These are phyloP conservation scores for Suillus bovinus DNA, from an alignment of 768 basidiomycete species.

Conservation along the genomic window DNA sequence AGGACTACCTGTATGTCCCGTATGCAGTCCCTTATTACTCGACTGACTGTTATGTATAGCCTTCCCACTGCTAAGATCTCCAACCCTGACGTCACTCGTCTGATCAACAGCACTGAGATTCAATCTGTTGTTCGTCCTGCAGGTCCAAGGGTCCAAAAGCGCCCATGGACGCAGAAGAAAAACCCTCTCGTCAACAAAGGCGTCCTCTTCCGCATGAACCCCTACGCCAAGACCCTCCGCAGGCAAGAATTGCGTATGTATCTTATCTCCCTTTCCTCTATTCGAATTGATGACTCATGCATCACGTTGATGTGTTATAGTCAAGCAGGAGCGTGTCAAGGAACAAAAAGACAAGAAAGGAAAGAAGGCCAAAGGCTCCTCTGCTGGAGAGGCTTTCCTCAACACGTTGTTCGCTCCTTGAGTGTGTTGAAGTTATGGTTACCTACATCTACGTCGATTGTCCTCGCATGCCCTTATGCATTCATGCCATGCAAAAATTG, in stretches of 20 bases:
- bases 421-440: constrained; percentile 26
- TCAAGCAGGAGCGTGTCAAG: constrained; percentile 78
- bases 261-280: background rate
- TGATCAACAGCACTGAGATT: constrained; percentile 99
- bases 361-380: constrained; percentile 64
- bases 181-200: constrained; percentile 95
- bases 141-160: constrained; percentile 80
- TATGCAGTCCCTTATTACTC: background rate
- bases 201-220: constrained; percentile 96
- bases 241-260: constrained; percentile 84
- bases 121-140: constrained; percentile 95
- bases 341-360: constrained; percentile 55
- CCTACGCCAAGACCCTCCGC: constrained; percentile 94
- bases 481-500: constrained; percentile 9
- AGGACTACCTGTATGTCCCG: constrained; percentile 73
- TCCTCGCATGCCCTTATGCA: constrained; percentile 15
- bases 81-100: constrained; percentile 94
- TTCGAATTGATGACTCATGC: background rate
- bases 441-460: constrained; percentile 10
- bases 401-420: constrained; percentile 83
- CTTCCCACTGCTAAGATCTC: constrained; percentile 95
- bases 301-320: constrained; percentile 36
- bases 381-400: constrained; percentile 84
- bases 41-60: constrained; percentile 36
- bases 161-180: constrained; percentile 99